Evolutionary conservation across 257 asterid species (phyloP), one percentile per base, ranked within the genome.

Genomic region (Datura wrightii): DNA sequence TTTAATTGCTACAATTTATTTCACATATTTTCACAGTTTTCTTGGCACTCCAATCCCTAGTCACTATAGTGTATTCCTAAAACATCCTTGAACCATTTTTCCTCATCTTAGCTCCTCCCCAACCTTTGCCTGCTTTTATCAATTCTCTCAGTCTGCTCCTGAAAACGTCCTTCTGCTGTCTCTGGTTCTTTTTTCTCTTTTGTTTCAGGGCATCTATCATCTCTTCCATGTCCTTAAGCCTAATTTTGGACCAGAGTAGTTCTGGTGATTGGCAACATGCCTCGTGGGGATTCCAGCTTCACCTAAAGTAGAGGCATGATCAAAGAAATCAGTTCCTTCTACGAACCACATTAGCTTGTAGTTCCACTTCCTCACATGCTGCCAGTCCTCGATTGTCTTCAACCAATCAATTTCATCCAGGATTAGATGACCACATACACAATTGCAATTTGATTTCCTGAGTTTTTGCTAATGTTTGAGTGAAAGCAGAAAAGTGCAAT

Each of bases 51-150:
- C 78, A 69, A 69, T 69, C 34, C 52, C 52, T 69, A 8, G 55
- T 9, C 79, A 60, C 14, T 60, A 58, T n/a, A 60, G 6, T 60
- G 16, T 42, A 42, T 70, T 70, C 79, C 37, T 70, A 18, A 9
- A 70, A 42, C 36, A 70, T 70, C 79, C 55, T 70, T 70, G 36
- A 42, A 71, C 34, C 54, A n/a, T 24, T 71, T 70, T 69, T 42
- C 79, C 54, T 70, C 36, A 42, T 70, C 55, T 18, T 44, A 70
- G 53, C 10, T 41, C 79, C 53, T 69, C 34, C 34, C 31, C 53
- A 42, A 42, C 10, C 9, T n/a, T 44, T 9, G 79, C 55, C 18
- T n/a, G 10, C 9, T 9, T 71, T 11, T 71, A 71, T 71, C 10
- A 71, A 71, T 71, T 9, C 36, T 42, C 37, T 9, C 37, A 71